Percentiles rank a stretch among this genome's conserved stretches.
Evolutionary conservation across 345 rosid genomes (phyloP).

Genomic region (Acer negundo): DNA sequence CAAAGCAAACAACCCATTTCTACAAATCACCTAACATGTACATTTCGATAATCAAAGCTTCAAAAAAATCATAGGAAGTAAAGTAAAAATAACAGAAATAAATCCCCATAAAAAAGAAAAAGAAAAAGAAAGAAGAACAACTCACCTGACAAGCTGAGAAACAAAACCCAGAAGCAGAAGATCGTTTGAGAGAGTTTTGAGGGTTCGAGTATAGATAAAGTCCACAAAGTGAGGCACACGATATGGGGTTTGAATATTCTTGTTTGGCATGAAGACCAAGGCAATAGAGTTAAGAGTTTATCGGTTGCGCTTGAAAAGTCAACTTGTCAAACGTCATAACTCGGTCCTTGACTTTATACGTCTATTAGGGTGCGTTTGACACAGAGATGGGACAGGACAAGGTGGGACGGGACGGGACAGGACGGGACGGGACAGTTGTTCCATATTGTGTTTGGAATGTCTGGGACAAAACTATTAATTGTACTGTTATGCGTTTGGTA

Average conservation of each 20-base stretch:
- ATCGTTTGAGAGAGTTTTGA: neutral
- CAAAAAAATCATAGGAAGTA: neutral
- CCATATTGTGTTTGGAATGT: too few species aligned
- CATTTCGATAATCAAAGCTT: neutral
- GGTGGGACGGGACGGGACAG: too few species aligned
- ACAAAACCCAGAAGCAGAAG: neutral
- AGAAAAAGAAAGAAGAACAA: neutral
- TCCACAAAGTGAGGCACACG: conserved; percentile 19
- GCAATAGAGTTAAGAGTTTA: neutral
- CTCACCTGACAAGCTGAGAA: conserved; percentile 12
- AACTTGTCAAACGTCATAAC: conserved; percentile 1
- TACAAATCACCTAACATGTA: neutral
- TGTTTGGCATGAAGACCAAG: neutral
- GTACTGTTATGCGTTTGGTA: too few species aligned
- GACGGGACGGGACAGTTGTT: too few species aligned
- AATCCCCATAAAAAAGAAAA: neutral
- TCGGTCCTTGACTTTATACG: neutral
- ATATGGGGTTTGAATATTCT: conserved; percentile 2
- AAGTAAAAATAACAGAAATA: neutral
- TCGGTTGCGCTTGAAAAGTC: neutral
- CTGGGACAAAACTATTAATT: too few species aligned
- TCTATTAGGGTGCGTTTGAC: too few species aligned
- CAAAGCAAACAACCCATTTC: neutral
- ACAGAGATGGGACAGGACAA: too few species aligned
- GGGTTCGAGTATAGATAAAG: conserved; percentile 7